These are phyloP conservation scores for Shiraia bambusicola DNA, from an alignment of 2,329 filamentous ascomycete genomes.

Conservation along the genomic window DNA sequence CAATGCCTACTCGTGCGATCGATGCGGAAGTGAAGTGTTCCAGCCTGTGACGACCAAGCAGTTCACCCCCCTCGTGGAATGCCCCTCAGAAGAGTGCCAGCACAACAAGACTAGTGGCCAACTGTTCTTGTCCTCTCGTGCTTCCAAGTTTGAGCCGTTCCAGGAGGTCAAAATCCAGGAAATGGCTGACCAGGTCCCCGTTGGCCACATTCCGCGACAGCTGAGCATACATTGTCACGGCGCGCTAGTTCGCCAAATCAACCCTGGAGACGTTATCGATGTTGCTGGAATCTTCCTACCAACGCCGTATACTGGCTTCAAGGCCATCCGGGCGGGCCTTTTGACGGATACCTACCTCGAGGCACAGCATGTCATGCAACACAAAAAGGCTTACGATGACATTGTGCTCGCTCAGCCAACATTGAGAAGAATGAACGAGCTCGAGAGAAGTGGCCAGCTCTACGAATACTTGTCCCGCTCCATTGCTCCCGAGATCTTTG, in stretches of 20 bases:
- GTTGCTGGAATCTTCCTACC: conserved; percentile 94
- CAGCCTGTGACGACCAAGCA: conserved; percentile 91
- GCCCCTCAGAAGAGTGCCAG: conserved; percentile 86
- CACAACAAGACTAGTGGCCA: conserved; percentile 91
- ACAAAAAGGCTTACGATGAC: conserved; percentile 97
- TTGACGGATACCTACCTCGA: conserved; percentile 96
- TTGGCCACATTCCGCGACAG: conserved; percentile 92
- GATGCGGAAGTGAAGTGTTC: conserved; percentile 96
- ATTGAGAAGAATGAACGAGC: conserved; percentile 79
- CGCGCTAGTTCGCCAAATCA: conserved; percentile 80
- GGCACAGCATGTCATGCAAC: conserved; percentile 88
- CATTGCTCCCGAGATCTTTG: conserved; percentile 96
- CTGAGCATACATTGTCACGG: conserved; percentile 89
- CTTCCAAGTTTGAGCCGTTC: conserved; percentile 95
- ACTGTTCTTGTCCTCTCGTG: conserved; percentile 89
- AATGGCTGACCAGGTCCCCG: conserved; percentile 97
- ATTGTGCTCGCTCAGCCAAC: conserved; percentile 80
- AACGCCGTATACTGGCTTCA: conserved; percentile 97
- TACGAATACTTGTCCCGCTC: conserved; percentile 96
- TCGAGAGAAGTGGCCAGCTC: conserved; percentile 82
- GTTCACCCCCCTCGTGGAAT: conserved; percentile 82
- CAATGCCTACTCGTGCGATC: conserved; percentile 96
- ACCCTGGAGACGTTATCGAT: conserved; percentile 91
- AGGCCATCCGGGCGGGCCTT: conserved; percentile 93
- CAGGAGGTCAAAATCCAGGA: conserved; percentile 99